These are phyloP conservation scores for Chrysosporium queenslandicum DNA, from an alignment of 2,329 filamentous ascomycete genomes.

Conservation along the genomic window DNA sequence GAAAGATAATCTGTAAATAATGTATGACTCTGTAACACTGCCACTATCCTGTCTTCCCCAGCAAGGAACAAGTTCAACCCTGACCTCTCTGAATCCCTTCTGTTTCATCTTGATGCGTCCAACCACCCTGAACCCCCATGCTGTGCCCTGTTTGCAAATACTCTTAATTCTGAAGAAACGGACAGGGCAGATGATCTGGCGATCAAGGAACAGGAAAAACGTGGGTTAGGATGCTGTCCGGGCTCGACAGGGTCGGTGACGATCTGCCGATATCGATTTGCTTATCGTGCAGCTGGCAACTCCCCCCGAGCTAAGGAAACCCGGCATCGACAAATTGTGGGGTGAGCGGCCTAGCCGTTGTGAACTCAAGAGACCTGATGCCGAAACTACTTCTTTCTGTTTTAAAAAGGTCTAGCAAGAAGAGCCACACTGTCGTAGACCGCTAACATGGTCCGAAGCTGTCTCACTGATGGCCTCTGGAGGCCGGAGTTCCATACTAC, in stretches of 20 bases:
- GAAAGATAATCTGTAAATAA: too few species aligned
- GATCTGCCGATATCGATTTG: constrained; percentile 12
- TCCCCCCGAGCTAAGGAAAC: constrained; percentile 6
- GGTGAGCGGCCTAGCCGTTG: background rate
- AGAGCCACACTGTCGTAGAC: background rate
- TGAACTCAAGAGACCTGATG: background rate
- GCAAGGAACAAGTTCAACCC: background rate
- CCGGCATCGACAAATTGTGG: background rate
- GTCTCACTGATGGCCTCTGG: background rate
- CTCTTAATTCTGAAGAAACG: background rate
- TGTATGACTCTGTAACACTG: background rate
- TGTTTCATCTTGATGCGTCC: background rate
- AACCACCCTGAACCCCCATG: too few species aligned
- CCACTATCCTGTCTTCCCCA: too few species aligned
- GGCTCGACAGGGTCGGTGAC: constrained; percentile 12
- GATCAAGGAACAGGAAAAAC: constrained; percentile 7
- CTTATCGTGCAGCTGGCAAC: constrained; percentile 10
- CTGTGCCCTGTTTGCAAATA: constrained; percentile 1
- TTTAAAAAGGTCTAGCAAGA: too few species aligned
- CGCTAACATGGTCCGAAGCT: background rate
- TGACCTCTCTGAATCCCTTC: background rate
- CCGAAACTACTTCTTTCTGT: background rate
- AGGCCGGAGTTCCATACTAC: background rate
- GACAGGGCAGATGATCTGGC: constrained; percentile 1
- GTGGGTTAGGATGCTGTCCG: constrained; percentile 9